Evolutionary conservation across 179 eudicot genomes (phyloP), one percentile per base, ranked within the genome.

Genomic region (Silene vulgaris): DNA sequence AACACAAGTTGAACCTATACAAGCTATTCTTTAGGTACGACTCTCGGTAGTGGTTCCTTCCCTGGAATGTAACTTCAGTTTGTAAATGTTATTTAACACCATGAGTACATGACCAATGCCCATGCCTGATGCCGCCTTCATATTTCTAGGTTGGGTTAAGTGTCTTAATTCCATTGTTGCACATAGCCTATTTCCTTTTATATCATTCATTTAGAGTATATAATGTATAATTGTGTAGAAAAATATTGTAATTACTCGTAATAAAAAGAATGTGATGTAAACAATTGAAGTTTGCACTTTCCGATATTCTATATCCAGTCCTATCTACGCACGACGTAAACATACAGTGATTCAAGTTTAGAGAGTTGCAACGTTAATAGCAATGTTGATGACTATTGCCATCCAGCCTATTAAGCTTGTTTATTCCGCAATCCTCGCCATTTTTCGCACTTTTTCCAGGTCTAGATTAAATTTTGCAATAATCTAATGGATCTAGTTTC

Each of bases 1-100:
- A 85, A 85, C 85, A 69, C 59, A 81, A 83, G 83, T 84, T 83
- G 77, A 85, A 83, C 88, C 88, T 77, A 56, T 69, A 65, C 26
- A 66, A 63, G 79, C 60, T 14, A 76, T 79, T 79, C 81, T 69
- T 70, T 71, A 13, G 7, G 71, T 57, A 50, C 52, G 48, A 60
- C 63, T 62, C 16, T 8, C 26, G 3, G 28, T 54, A 35, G 48
- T 29, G 11, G 30, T 29, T 29, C 13, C 19, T 65, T 65, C 21
- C 32, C 40, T 48, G 26, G 2, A 40, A 45, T 21, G 21, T 71
- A 71, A 61, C 45, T 54, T 21, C 63, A 16, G 35, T 52, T 54
- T 28, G 74, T 71, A 52, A 54, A 71, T 52, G 63, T 14, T 50
- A 7, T 71, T 43, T 30, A 71, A 63, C 32, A 63, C 35, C 29